Evolutionary conservation across 2,329 filamentous ascomycete species (phyloP), one percentile per base, ranked within the genome.

Genomic region (Epichloe sibirici): DNA sequence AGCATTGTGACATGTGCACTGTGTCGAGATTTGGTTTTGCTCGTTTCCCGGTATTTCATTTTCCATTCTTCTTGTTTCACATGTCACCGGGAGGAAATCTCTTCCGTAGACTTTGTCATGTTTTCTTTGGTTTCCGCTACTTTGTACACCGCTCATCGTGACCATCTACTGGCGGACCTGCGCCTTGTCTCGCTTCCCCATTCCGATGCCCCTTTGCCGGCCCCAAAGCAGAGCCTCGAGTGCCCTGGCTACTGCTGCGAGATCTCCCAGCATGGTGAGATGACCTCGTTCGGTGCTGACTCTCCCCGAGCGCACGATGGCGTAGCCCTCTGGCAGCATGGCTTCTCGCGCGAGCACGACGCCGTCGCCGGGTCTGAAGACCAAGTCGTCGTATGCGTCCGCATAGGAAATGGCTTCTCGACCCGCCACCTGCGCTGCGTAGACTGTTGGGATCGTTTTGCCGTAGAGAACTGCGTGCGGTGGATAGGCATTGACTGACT

Each of bases 311-410:
- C 77, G 80, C 1, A 84, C 88, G 38, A 86, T 74, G 48, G 78
- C 75, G 64, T 95, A 96, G 0, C 90, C 90, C 2, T 79, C 71
- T 0, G 90, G 90, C 44, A 94, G 68, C 87, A 94, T 91, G 0
- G 90, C 86, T 56, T 91, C 88, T 49, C 81, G 81, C 0, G 90
- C 88, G 6, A 96, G 76, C 51, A 91, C 89, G 0, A 97, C 90
- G 0, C 90, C 91, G 64, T 97, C 90, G 2, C 90, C 90, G 23
- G 84, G 85, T 0, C 86, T 85, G 69, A 96, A 96, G 0, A 88
- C 79, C 2, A 97, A 74, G 59, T 94, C 85, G 58, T 95, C 89
- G 65, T 95, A 96, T 0, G 82, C 84, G 66, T 94, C 88, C 0
- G 81, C 73, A 55, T 82, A 81, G 48, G 82, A 78, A 58, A 96